These are phyloP conservation scores for Monilinia laxa DNA, from an alignment of 2,329 filamentous ascomycete species.

Conservation along the genomic window DNA sequence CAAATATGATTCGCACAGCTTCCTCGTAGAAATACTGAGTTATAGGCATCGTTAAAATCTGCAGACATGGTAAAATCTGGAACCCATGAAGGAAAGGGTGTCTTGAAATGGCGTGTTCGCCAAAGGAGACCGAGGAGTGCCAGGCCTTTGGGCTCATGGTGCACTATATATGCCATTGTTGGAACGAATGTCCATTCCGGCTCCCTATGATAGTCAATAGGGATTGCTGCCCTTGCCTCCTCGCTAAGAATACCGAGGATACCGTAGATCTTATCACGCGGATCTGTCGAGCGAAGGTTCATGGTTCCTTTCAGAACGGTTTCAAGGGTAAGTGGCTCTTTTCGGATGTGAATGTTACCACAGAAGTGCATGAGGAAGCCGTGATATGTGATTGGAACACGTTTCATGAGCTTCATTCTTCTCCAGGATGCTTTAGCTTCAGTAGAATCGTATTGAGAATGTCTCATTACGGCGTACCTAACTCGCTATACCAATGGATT, in stretches of 20 bases:
- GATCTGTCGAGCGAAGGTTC: conserved; percentile 24
- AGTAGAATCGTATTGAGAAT: conserved; percentile 15
- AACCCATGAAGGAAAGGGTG: conserved; percentile 21
- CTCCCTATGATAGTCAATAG: conserved; percentile 19
- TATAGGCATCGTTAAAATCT: conserved; percentile 7
- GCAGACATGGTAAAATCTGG: conserved; percentile 22
- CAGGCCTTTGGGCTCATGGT: conserved; percentile 18
- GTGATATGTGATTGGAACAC: conserved; percentile 19
- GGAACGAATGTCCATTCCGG: conserved; percentile 23
- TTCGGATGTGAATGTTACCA: conserved; percentile 12
- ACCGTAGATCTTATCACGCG: conserved; percentile 25
- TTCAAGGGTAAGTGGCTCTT: conserved; percentile 8
- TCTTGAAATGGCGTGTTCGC: conserved; percentile 18
- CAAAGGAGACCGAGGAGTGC: conserved; percentile 22
- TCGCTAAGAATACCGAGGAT: conserved; percentile 21
- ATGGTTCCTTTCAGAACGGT: conserved; percentile 18
- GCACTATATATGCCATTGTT: conserved; percentile 21
- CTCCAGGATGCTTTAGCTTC: conserved; percentile 21
- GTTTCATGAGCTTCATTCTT: conserved; percentile 20
- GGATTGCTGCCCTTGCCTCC: conserved; percentile 14
- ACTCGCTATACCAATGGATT: conserved; percentile 12
- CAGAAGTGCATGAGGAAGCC: conserved; percentile 22
- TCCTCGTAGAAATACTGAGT: conserved; percentile 16
- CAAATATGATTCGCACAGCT: conserved; percentile 2
- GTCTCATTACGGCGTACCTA: conserved; percentile 12